Percentiles rank a stretch among this genome's conserved stretches.
phyloP scores from a whole-genome alignment of 495 filamentous ascomycete genomes.

The Hypoxylon crocopeplum region DNA sequence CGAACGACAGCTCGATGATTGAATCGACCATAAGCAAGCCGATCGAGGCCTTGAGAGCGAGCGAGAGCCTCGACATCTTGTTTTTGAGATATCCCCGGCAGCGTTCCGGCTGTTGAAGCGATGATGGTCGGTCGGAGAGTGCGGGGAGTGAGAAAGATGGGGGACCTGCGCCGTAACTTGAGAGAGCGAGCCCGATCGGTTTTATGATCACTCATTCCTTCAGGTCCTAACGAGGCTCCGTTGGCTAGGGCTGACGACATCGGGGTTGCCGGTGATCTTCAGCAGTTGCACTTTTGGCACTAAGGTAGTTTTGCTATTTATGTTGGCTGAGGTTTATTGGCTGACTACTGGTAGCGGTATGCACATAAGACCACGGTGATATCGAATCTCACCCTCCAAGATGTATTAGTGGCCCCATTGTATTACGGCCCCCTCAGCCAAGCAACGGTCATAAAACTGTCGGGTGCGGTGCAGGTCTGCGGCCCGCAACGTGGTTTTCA shows the following conservation, averaged over 20 bases:
- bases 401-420: slow-evolving; percentile 11
- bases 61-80: slow-evolving; percentile 24
- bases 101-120: background rate
- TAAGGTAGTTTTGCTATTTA: slow-evolving; percentile 17
- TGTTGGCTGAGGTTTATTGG: slow-evolving; percentile 26
- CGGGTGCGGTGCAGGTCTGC: background rate
- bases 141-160: background rate
- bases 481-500: slow-evolving; percentile 5
- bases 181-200: slow-evolving; percentile 9
- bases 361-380: slow-evolving; percentile 16
- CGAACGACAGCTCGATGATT: slow-evolving; percentile 52
- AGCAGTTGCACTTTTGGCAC: background rate
- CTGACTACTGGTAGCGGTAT: slow-evolving; percentile 4
- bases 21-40: slow-evolving; percentile 51
- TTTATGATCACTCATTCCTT: slow-evolving; percentile 21
- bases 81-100: no score
- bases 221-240: slow-evolving; percentile 9
- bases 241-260: slow-evolving; percentile 23
- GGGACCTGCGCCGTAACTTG: background rate
- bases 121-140: background rate
- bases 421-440: slow-evolving; percentile 12
- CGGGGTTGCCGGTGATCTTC: slow-evolving; percentile 4
- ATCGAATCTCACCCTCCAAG: slow-evolving; percentile 25
- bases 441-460: background rate
- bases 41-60: slow-evolving; percentile 40